phyloP scores from a whole-genome alignment of 1,284 basidiomycete species.

The Heimioporus retisporus region DNA sequence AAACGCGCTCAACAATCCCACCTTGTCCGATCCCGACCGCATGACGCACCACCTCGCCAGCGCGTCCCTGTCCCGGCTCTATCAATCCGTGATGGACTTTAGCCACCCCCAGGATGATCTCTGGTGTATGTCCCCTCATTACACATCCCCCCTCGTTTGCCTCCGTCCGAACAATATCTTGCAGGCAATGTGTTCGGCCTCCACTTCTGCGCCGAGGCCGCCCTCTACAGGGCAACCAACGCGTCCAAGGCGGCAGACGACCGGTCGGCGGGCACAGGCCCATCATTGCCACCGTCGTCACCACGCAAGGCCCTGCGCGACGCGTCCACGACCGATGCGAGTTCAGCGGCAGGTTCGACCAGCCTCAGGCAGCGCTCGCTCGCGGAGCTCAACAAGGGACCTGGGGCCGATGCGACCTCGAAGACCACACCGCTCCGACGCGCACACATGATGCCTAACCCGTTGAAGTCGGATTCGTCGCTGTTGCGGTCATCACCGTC shows the following conservation, averaged over 20 bases:
- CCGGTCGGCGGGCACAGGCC: too few relatives aligned
- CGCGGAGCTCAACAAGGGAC: slow-evolving; percentile 1
- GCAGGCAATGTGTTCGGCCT: slow-evolving; percentile 27
- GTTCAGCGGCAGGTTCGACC: neutral
- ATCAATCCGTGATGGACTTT: slow-evolving; percentile 6
- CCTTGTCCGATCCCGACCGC: slow-evolving; percentile 20
- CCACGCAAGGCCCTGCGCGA: neutral
- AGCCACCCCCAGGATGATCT: neutral
- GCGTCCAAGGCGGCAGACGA: neutral
- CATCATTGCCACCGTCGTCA: too few relatives aligned
- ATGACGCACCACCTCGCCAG: slow-evolving; percentile 20
- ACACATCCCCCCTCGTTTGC: neutral
- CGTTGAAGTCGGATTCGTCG: neutral
- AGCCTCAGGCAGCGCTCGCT: slow-evolving; percentile 13
- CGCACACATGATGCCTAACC: slow-evolving; percentile 26
- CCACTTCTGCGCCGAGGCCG: slow-evolving; percentile 11
- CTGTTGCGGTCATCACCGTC: neutral
- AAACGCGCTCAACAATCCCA: slow-evolving; percentile 28
- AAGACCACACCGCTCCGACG: slow-evolving; percentile 22
- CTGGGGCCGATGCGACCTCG: neutral
- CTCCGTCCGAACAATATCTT: slow-evolving; percentile 7
- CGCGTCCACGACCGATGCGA: neutral
- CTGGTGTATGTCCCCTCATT: slow-evolving; percentile 26
- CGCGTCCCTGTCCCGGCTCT: slow-evolving; percentile 22
- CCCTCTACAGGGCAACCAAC: slow-evolving; percentile 1